Base-by-base conservation (phyloP, 2,329 filamentous ascomycete species). In the Colletotrichum liriopes region DNA sequence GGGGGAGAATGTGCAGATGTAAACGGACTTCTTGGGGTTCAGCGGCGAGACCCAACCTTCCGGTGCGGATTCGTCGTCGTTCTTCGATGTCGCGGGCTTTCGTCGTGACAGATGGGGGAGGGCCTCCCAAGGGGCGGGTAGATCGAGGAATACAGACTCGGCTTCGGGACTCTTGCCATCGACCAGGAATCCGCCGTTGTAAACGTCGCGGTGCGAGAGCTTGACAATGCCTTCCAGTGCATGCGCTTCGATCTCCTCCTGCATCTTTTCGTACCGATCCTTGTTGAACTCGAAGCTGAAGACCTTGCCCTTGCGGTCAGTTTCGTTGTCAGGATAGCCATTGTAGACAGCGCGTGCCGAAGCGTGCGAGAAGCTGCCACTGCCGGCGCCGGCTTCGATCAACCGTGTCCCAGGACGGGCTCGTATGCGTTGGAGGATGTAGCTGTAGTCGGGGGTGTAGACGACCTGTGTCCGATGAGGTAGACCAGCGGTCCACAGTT, bases 1-100 rank as follows among this genome's bases (percentile, higher is more conserved):
- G 0, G 96, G 96, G 1, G 93, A 97, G 84, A 99, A 99, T 0
- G 95, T 97, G 85, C 96, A 99, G 66, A 99, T 89, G 78, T 96
- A 89, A 1, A 92, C 90, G 6, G 93, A 88, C 52, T 89, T 88
- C n/a, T 88, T 87, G 0, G 94, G 91, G 75, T 96, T 92, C 14
- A 98, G 86, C 0, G 90, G 87, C 0, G 90, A 92, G 20, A 87
- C 79, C 84, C 88, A 91, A 52, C 83, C 81, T 43, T 74, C 67
- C 14, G 73, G 63, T 18, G 54, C 75, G 16, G 23, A 6, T 4
- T 62, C 55, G 23, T 39, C 41, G 11, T 66, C 60, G 7, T 77
- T 70, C 18, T 69, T 61, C 8, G 66, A 65, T 7, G 61, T 65
- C 11, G 74, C 76, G 3, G 83, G 85, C 76, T 77, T 81, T 29